Evolutionary conservation across 768 basidiomycete genomes (phyloP).

Genomic region (Polyporus arcularius): DNA sequence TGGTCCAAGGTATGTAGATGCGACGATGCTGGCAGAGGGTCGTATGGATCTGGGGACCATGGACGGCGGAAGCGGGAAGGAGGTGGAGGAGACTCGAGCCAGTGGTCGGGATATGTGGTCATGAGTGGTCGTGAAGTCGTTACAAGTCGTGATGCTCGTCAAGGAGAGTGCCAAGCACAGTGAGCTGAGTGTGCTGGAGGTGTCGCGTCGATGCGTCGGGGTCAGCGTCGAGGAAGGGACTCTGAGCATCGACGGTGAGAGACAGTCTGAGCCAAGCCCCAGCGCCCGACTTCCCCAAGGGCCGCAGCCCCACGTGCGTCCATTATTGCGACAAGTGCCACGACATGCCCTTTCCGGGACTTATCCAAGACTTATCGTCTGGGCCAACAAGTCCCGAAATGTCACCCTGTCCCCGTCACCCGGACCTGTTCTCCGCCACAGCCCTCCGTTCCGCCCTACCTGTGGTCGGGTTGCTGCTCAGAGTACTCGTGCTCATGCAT

Average conservation of each 20-base stretch:
- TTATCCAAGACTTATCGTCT: not conserved
- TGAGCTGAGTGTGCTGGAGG: not conserved
- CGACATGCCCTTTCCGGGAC: not conserved
- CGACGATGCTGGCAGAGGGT: slow-evolving; percentile 39
- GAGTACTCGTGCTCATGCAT: slow-evolving; percentile 3
- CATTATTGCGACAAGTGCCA: not conserved
- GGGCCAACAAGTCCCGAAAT: not conserved
- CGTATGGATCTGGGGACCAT: slow-evolving; percentile 65
- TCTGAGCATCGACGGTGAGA: slow-evolving; percentile 2
- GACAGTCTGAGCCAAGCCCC: not conserved
- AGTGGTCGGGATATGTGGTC: slow-evolving; percentile 33
- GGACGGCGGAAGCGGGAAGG: slow-evolving; percentile 58
- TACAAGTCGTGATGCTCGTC: slow-evolving; percentile 2
- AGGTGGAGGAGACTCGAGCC: slow-evolving; percentile 53
- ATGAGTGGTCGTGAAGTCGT: slow-evolving; percentile 14
- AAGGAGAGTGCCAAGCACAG: not conserved
- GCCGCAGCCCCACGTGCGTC: slow-evolving; percentile 14
- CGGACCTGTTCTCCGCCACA: not conserved
- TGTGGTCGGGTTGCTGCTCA: not conserved
- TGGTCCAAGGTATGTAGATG: slow-evolving; percentile 16
- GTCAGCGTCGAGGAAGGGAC: slow-evolving; percentile 2
- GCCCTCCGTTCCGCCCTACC: not conserved
- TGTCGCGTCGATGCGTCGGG: not conserved
- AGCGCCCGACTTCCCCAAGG: not conserved
- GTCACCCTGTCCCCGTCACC: not conserved